Base-by-base conservation (phyloP, 73 alveolate genomes). In the Strombidium stylifer region DNA sequence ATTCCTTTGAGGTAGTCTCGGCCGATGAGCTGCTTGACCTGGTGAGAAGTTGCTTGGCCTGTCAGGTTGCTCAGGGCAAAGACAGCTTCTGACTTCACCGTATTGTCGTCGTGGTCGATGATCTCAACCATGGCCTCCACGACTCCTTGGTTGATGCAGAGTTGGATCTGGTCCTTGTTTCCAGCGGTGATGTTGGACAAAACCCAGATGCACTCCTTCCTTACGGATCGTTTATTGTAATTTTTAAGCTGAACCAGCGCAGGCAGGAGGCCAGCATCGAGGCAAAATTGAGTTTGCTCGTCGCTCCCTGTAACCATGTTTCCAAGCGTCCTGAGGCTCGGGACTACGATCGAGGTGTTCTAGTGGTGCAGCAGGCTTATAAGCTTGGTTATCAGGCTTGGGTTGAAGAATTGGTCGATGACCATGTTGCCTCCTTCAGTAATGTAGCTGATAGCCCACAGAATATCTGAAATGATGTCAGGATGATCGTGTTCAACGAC, bases 141-240 rank as follows among this genome's bases (percentile, higher is more conserved):
- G 56, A 81, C 52, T 48, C 69, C 81, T 34, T 79, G 72, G 10
- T 64, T 71, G 18, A 95, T 69, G 62, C 96, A 76, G 21, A 39
- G 37, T 34, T 87, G 76, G 10, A 95, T 87, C 66, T 95, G 91
- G 15, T 32, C 67, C 28, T 75, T 80, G 35, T 81, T 87, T 12
- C 99, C 99, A 16, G 99, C 99, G 6, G 97, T 89, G 41, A 95
- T 87, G 61, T 95, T 95, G 0, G 95, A 74, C 2, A 95, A 46
- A 0, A 96, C 81, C 98, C 99, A 95, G 58, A 94, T 85, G 1
- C 92, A 91, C 73, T 95, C 98, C 85, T 94, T 95, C 68, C 97
- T 84, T 7, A 93, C 87, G 18, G 93, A 50, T 52, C 64, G 55
- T 87, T 85, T 89, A 1, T 73, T 69, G 77, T 89, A 80, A 39